phyloP scores from a whole-genome alignment of 2,329 filamentous ascomycete genomes.

The Amylocarpus encephaloides region DNA sequence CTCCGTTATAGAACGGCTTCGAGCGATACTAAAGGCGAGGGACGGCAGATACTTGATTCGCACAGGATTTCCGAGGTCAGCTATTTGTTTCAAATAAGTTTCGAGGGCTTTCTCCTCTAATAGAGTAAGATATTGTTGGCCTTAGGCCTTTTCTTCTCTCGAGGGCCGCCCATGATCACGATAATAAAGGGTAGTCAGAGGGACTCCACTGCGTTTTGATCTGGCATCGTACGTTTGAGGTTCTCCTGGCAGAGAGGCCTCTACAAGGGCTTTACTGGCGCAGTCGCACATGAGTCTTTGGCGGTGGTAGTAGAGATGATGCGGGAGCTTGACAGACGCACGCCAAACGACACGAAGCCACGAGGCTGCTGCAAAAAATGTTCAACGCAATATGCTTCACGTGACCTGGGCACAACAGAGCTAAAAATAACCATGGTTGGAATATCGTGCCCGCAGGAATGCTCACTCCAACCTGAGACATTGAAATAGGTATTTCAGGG shows the following conservation, averaged over 20 bases:
- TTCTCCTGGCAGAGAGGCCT: neutral
- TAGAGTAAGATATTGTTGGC: conserved; percentile 27
- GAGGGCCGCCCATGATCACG: conserved; percentile 22
- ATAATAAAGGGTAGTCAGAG: too few species aligned
- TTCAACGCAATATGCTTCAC: neutral
- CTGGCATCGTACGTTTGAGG: conserved; percentile 10
- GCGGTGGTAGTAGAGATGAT: too few species aligned
- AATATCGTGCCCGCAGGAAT: too few species aligned
- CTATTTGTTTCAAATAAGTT: neutral
- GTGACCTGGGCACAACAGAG: too few species aligned
- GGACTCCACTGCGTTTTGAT: too few species aligned
- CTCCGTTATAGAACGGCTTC: conserved; percentile 12
- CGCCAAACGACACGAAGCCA: too few species aligned
- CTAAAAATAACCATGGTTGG: too few species aligned
- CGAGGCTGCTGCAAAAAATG: neutral
- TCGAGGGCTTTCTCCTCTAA: conserved; percentile 26
- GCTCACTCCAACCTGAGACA: too few species aligned
- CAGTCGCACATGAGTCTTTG: neutral
- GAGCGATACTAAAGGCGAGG: conserved; percentile 6
- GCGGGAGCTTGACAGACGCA: too few species aligned
- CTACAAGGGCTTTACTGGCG: neutral
- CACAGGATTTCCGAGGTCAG: conserved; percentile 17
- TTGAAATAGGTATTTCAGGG: too few species aligned
- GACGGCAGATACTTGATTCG: conserved; percentile 5
- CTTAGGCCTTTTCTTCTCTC: conserved; percentile 25